These are phyloP conservation scores for Zymoseptoria crescenta DNA, from an alignment of 2,329 filamentous ascomycete genomes.

Conservation along the genomic window DNA sequence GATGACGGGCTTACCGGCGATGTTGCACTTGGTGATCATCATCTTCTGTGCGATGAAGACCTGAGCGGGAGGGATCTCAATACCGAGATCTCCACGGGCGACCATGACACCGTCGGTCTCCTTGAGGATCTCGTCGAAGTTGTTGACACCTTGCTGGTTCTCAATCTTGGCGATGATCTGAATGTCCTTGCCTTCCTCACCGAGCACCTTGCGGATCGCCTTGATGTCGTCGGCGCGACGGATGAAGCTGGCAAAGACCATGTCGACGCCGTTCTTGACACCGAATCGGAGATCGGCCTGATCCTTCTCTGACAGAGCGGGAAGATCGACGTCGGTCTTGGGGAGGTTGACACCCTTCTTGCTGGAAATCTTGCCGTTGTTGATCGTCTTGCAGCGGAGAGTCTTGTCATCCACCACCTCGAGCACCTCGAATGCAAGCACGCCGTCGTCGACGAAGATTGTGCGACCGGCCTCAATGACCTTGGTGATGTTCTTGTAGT, in stretches of 20 bases:
- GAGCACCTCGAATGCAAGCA: slow-evolving; percentile 91
- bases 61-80: slow-evolving; percentile 96
- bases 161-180: slow-evolving; percentile 99
- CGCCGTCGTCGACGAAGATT: slow-evolving; percentile 98
- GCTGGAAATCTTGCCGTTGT: slow-evolving; percentile 98
- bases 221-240: slow-evolving; percentile 87
- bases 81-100: slow-evolving; percentile 94
- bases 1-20: slow-evolving; percentile 96
- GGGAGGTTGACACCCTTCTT: slow-evolving; percentile 99
- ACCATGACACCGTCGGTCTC: slow-evolving; percentile 99
- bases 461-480: slow-evolving; percentile 84
- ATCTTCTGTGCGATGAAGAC: slow-evolving; percentile 99
- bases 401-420: slow-evolving; percentile 83
- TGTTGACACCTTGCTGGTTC: slow-evolving; percentile 99
- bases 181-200: slow-evolving; percentile 86
- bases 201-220: slow-evolving; percentile 84
- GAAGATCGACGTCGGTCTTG: slow-evolving; percentile 97
- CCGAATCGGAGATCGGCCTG: slow-evolving; percentile 88
- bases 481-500: slow-evolving; percentile 99
- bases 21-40: slow-evolving; percentile 99
- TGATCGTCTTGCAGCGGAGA: slow-evolving; percentile 75
- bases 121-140: slow-evolving; percentile 93
- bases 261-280: slow-evolving; percentile 97
- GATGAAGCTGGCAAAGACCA: slow-evolving; percentile 99
- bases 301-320: slow-evolving; percentile 96